Conservation (phyloP, 768 basidiomycete species). For the Hirschioporus abietinus region DNA sequence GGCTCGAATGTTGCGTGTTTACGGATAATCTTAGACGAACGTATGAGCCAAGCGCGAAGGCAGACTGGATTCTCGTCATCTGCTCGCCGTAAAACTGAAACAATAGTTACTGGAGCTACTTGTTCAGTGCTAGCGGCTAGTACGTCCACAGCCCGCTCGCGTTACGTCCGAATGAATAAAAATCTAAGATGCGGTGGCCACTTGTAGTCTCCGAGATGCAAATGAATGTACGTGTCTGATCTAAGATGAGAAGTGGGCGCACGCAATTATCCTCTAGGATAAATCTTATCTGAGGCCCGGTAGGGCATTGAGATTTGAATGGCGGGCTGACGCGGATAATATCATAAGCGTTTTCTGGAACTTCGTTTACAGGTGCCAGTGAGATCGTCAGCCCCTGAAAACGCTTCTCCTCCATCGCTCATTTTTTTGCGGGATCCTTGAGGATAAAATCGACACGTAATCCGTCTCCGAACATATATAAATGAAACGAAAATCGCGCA, state of each 20-base stretch:
- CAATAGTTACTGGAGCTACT: not conserved
- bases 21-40: not conserved
- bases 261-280: not conserved
- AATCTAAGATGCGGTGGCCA: not conserved
- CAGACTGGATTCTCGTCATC: not conserved
- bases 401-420: not conserved
- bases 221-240: not conserved
- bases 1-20: not conserved
- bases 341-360: not conserved
- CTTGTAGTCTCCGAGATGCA: not conserved
- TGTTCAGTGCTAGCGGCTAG: not conserved
- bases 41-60: not conserved
- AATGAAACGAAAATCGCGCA: not conserved
- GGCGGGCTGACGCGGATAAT: not conserved
- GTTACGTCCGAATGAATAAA: slow-evolving; percentile 1
- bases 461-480: not conserved
- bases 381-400: not conserved
- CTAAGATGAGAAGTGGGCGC: not conserved
- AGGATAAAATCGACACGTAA: not conserved
- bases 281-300: not conserved
- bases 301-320: not conserved
- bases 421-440: not conserved
- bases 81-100: not conserved
- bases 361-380: not conserved
- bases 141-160: not conserved